Evolutionary conservation across 441 rosid genomes (phyloP), one percentile per base, ranked within the genome.

Genomic region (Croton laevigatus): DNA sequence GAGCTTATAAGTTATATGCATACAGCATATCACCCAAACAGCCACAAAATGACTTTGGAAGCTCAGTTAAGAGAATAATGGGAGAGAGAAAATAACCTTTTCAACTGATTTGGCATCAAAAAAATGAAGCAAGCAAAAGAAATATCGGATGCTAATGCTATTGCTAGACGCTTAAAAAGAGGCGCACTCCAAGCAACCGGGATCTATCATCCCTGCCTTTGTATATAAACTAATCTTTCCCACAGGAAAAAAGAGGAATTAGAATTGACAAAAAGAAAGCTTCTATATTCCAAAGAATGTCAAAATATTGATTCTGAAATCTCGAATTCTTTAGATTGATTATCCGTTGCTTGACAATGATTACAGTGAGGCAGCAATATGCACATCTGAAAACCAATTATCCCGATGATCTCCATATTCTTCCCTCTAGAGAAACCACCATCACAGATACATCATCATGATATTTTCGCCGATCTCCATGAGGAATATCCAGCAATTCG

Each of bases 381-480:
- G 78, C 69, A 69, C 69, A 79, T 16, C 40, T 48, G 67, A 70
- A 79, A 75, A 57, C 59, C 62, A 78, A 66, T 81, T 83, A 91
- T 73, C 98, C 98, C 54, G 93, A 91, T 60, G 96, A 94, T 78
- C 94, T 82, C 98, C 98, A 94, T 74, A 91, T 94, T 82, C 97
- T 85, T 78, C 98, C 98, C 82, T 94, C 93, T 65, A 94, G 79
- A 10, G 98, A 94, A 76, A 94, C 98, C 79, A 91, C 98, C 96
- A 94, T 89, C 13, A 94, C 97, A 16, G 96, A 91, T 60, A 94
- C 96, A 81, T 94, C 98, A 62, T 94, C 98, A 52, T 94, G 97
- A 80, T 89, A 94, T 86, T 91, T 94, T 49, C 98, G 87, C 38
- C 96, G 78, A 81, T 94, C 96, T 62, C 97, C 98, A 45, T 89